Evolutionary conservation across 2,329 filamentous ascomycete genomes (phyloP).

Genomic region (Fusarium haematococcum): DNA sequence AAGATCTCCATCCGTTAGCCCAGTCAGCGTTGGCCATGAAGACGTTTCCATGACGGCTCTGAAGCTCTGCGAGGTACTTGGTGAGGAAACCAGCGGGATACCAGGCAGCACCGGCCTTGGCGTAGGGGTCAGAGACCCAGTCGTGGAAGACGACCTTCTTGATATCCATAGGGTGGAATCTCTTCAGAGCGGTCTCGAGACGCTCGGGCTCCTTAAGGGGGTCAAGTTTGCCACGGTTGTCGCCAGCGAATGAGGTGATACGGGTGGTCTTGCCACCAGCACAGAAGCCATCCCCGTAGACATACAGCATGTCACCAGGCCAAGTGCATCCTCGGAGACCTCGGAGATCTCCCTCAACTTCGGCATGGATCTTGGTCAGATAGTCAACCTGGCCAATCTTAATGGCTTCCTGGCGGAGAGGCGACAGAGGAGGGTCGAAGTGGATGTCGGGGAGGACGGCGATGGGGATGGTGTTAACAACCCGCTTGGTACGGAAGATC

Average conservation of each 20-base stretch:
- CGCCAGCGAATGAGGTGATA: conserved; percentile 19
- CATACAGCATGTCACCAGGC: conserved; percentile 17
- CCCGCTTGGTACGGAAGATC: conserved; percentile 28
- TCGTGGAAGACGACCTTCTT: conserved; percentile 39
- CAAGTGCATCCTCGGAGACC: conserved; percentile 16
- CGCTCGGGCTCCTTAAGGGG: conserved; percentile 11
- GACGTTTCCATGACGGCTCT: conserved; percentile 41
- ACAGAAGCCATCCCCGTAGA: conserved; percentile 26
- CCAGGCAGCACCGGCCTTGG: conserved; percentile 34
- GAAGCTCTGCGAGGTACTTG: conserved; percentile 41
- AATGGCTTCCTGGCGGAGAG: conserved; percentile 31
- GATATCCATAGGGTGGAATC: conserved; percentile 24
- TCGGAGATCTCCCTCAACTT: conserved; percentile 32
- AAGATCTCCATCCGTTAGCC: conserved; percentile 44
- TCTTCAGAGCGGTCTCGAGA: conserved; percentile 11
- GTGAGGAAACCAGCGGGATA: conserved; percentile 35
- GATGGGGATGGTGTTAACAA: conserved; percentile 45
- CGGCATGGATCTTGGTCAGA: conserved; percentile 32
- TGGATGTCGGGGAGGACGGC: conserved; percentile 23
- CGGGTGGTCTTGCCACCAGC: conserved; percentile 5
- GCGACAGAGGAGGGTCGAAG: conserved; percentile 35
- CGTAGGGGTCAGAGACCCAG: conserved; percentile 43
- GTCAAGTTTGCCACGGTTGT: conserved; percentile 8
- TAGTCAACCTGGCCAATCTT: conserved; percentile 30
- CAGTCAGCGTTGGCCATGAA: conserved; percentile 44